phyloP scores from a whole-genome alignment of 306 rosid species.

The Astragalus glycyphyllos region DNA sequence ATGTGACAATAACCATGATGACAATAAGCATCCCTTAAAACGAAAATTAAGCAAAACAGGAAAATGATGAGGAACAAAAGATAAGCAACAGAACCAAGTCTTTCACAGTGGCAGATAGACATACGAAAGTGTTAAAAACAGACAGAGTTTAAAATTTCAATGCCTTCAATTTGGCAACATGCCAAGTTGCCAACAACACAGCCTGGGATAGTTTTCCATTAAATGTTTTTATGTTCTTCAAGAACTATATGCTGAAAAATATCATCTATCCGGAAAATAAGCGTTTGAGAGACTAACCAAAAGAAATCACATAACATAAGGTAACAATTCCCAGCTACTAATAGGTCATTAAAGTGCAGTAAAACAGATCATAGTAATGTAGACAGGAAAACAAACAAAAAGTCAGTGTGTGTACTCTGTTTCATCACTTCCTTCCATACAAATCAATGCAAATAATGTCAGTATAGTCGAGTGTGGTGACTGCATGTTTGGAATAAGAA shows the following conservation, averaged over 20 bases:
- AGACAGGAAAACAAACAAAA: background rate
- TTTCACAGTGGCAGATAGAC: too few species aligned
- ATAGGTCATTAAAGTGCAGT: background rate
- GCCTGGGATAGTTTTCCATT: background rate
- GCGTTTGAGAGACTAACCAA: background rate
- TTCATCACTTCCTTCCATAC: background rate
- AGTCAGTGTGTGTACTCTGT: background rate
- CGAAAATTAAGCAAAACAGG: too few species aligned
- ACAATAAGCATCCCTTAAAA: background rate
- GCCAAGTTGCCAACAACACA: background rate
- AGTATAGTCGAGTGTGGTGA: background rate
- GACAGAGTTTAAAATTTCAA: background rate
- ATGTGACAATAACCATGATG: too few species aligned
- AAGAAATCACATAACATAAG: background rate
- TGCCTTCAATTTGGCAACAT: background rate
- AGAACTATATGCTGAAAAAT: background rate
- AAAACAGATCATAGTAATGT: background rate
- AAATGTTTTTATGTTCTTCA: background rate
- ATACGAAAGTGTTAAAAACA: too few species aligned
- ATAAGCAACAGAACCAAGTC: too few species aligned
- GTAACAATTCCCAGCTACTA: background rate
- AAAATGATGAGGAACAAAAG: too few species aligned
- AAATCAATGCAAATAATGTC: background rate
- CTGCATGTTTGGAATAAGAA: background rate
- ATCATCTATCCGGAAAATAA: background rate